These are phyloP conservation scores for Plantago ovata DNA, from an alignment of 257 asterid genomes.

Conservation along the genomic window DNA sequence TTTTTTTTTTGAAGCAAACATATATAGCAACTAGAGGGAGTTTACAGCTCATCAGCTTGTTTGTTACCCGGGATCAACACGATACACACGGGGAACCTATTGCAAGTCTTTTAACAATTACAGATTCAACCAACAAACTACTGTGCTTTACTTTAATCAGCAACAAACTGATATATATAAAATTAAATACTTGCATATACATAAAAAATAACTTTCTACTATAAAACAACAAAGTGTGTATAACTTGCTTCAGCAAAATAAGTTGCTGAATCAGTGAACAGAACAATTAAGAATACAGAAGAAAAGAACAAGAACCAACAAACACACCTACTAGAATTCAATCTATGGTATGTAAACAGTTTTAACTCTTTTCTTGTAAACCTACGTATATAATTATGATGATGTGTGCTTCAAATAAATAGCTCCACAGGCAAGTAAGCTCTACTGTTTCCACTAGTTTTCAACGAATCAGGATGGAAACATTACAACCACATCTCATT, in stretches of 20 bases:
- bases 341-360: constrained; percentile 9
- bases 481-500: background rate
- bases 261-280: background rate
- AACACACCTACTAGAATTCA: background rate
- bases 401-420: constrained; percentile 13
- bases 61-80: no score
- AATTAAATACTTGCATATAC: no score
- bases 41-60: no score
- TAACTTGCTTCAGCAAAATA: constrained; percentile 5
- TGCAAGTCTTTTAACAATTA: no score
- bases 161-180: no score
- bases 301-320: background rate
- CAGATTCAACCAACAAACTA: no score
- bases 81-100: no score
- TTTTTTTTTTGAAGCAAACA: no score
- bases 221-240: no score
- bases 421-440: constrained; percentile 10
- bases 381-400: constrained; percentile 10
- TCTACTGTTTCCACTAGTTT: constrained; percentile 5
- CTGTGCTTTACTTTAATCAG: no score
- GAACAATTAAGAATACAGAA: background rate
- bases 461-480: background rate
- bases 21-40: no score
- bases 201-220: no score
- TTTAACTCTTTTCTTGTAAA: constrained; percentile 1